Percentiles rank a stretch among this genome's conserved stretches.
phyloP scores from a whole-genome alignment of 345 rosid species.

The Camelina sativa region DNA sequence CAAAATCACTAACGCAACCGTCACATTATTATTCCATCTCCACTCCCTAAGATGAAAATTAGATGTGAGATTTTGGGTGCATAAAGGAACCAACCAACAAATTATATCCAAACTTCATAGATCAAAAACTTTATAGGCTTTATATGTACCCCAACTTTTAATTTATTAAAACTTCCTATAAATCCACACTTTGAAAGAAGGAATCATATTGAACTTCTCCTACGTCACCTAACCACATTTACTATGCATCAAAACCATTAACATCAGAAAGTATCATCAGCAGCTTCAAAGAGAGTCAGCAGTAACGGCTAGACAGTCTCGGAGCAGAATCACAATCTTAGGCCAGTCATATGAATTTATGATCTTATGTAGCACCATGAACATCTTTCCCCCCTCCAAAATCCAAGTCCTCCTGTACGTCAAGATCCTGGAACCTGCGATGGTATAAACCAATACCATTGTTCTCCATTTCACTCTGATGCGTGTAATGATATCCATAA shows the following conservation, averaged over 20 bases:
- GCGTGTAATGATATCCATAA: constrained; percentile 35
- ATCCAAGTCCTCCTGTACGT: constrained; percentile 7
- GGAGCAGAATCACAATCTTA: constrained; percentile 8
- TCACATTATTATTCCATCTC: not conserved
- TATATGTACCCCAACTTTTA: no score
- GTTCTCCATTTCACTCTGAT: constrained; percentile 27
- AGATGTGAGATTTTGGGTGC: not conserved
- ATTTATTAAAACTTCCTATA: no score
- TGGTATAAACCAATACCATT: constrained; percentile 19
- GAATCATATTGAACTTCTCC: constrained; percentile 25
- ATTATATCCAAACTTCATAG: constrained; percentile 1
- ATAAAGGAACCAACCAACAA: constrained; percentile 1
- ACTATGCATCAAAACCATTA: constrained; percentile 27
- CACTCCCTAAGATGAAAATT: not conserved
- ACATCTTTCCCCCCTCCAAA: constrained; percentile 9
- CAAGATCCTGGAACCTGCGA: constrained; percentile 21
- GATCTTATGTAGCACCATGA: constrained; percentile 1
- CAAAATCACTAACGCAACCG: not conserved
- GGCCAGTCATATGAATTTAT: not conserved
- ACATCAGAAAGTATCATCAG: constrained; percentile 19
- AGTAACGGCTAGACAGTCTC: not conserved
- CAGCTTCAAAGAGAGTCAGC: constrained; percentile 23
- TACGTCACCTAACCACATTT: constrained; percentile 23
- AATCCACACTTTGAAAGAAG: constrained; percentile 5
- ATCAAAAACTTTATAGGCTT: constrained; percentile 14